These are phyloP conservation scores for Dimocarpus longan DNA, from an alignment of 345 rosid genomes.

Conservation along the genomic window DNA sequence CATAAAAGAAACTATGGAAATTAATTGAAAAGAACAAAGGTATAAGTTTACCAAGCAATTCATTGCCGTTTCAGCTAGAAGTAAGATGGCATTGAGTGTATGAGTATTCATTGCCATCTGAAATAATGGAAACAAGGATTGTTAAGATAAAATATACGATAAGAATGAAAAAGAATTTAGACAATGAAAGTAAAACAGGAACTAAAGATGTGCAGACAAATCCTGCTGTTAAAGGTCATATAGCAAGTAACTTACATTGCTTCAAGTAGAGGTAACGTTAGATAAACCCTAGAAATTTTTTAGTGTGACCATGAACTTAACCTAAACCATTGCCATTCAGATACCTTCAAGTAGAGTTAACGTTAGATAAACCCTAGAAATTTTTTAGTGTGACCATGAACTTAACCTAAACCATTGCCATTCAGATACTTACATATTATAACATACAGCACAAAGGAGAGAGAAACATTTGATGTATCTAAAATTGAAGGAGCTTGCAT, in stretches of 20 bases:
- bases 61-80: slow-evolving; percentile 59
- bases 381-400: too few relatives aligned
- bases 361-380: neutral
- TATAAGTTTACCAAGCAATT: slow-evolving; percentile 54
- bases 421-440: too few relatives aligned
- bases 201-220: neutral
- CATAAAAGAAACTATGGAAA: neutral
- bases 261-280: neutral
- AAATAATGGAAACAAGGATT: slow-evolving; percentile 17
- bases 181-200: neutral
- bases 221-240: neutral
- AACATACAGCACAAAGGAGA: too few relatives aligned
- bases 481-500: too few relatives aligned
- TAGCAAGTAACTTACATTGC: neutral
- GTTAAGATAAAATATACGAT: slow-evolving; percentile 5
- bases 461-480: too few relatives aligned
- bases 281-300: too few relatives aligned
- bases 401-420: too few relatives aligned
- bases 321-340: too few relatives aligned
- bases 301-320: too few relatives aligned
- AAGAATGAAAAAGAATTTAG: neutral
- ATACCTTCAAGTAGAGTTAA: neutral
- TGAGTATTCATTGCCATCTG: slow-evolving; percentile 74
- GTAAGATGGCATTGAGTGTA: slow-evolving; percentile 54
- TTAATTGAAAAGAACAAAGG: neutral